phyloP scores from a whole-genome alignment of 2,329 filamentous ascomycete genomes.

The Pestalotiopsis sp. region DNA sequence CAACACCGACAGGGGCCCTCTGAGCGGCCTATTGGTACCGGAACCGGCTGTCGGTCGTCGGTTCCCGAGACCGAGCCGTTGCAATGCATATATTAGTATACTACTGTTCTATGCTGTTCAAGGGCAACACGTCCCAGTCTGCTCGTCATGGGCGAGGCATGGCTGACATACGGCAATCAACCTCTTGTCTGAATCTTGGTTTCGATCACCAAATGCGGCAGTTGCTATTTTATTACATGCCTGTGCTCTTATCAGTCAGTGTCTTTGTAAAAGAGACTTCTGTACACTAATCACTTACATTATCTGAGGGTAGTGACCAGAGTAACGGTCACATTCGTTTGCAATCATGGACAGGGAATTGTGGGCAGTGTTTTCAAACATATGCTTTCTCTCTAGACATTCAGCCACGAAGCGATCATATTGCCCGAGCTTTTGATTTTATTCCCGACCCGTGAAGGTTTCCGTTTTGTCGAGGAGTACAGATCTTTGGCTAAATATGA shows the following conservation, averaged over 20 bases:
- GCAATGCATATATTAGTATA: neutral
- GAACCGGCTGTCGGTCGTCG: neutral
- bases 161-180: neutral
- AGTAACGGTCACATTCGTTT: too few relatives aligned
- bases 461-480: too few relatives aligned
- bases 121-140: neutral
- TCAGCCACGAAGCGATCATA: too few relatives aligned
- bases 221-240: neutral
- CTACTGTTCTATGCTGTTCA: neutral
- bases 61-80: neutral
- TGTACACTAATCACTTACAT: neutral
- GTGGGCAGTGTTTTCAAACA: too few relatives aligned
- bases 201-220: neutral
- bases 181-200: neutral
- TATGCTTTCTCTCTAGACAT: too few relatives aligned
- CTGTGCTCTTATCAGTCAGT: neutral
- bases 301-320: too few relatives aligned
- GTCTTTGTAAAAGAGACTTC: neutral
- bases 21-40: neutral
- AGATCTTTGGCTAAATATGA: too few relatives aligned
- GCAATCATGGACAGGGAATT: too few relatives aligned
- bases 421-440: too few relatives aligned
- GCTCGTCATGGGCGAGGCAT: neutral
- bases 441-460: too few relatives aligned
- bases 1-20: neutral